A percentile compares a stretch with the other conserved stretches of the same genome.
These are phyloP conservation scores for Cystobasidiaceae sp. DNA, from an alignment of 1,284 basidiomycete species.

Conservation along the genomic window DNA sequence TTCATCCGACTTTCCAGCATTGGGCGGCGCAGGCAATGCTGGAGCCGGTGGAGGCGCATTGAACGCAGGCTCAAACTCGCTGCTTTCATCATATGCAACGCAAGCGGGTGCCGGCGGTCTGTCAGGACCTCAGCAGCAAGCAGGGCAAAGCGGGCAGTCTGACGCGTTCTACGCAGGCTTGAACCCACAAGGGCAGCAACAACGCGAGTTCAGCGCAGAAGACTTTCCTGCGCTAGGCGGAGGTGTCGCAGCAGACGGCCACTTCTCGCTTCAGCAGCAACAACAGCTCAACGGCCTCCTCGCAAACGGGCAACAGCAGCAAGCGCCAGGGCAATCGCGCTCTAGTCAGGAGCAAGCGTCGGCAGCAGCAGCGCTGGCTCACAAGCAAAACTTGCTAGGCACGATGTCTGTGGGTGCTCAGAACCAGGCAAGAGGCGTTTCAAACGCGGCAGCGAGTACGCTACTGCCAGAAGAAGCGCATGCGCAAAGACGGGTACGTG, in stretches of 20 bases:
- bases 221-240: constrained; percentile 44
- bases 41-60: not conserved
- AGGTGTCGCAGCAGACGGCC: not conserved
- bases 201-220: constrained; percentile 36
- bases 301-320: constrained; percentile 18
- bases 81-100: constrained; percentile 40
- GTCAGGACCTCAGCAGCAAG: not conserved
- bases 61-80: constrained; percentile 24
- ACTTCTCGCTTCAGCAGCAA: constrained; percentile 6
- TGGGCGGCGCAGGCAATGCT: constrained; percentile 56
- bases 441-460: constrained; percentile 34
- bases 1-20: constrained; percentile 75
- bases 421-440: constrained; percentile 17
- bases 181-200: not conserved
- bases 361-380: constrained; percentile 36
- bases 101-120: constrained; percentile 32
- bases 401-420: constrained; percentile 34
- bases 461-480: constrained; percentile 20
- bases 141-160: not conserved
- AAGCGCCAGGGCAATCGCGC: constrained; percentile 4
- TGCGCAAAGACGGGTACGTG: constrained; percentile 27
- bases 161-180: constrained; percentile 9
- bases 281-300: constrained; percentile 32
- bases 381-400: constrained; percentile 38
- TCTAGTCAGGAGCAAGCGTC: constrained; percentile 37